phyloP scores from a whole-genome alignment of 306 rosid genomes.

The Vigna unguiculata region DNA sequence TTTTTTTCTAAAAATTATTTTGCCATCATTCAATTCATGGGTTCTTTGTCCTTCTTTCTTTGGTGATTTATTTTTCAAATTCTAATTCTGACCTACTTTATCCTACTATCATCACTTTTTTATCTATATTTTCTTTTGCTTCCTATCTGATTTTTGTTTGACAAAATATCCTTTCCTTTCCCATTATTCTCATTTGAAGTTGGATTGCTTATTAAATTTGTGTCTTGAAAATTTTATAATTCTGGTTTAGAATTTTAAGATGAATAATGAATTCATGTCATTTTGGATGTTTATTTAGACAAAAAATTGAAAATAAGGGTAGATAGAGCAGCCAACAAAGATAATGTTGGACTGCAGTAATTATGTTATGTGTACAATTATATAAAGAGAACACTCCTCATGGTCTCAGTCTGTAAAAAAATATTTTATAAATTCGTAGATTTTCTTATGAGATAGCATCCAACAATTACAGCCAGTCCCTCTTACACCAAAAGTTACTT shows the following conservation, averaged over 20 bases:
- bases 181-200: not conserved
- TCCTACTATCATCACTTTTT: not conserved
- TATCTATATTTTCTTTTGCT: not conserved
- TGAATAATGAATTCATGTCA: not conserved
- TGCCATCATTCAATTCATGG: not conserved
- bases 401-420: not conserved
- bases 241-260: not conserved
- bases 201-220: not conserved
- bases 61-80: too few species aligned
- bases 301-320: not conserved
- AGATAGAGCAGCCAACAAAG: not conserved
- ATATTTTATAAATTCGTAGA: not conserved
- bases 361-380: not conserved
- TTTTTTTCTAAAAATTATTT: not conserved
- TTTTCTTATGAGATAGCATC: not conserved
- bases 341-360: not conserved
- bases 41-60: not conserved
- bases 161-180: not conserved
- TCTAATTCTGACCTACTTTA: too few species aligned
- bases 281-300: slow-evolving; percentile 1
- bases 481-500: not conserved
- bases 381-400: not conserved
- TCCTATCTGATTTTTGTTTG: not conserved
- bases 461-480: not conserved
- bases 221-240: not conserved